Conservation (phyloP, 495 filamentous ascomycete species). For the Diplogelasinospora grovesii region DNA sequence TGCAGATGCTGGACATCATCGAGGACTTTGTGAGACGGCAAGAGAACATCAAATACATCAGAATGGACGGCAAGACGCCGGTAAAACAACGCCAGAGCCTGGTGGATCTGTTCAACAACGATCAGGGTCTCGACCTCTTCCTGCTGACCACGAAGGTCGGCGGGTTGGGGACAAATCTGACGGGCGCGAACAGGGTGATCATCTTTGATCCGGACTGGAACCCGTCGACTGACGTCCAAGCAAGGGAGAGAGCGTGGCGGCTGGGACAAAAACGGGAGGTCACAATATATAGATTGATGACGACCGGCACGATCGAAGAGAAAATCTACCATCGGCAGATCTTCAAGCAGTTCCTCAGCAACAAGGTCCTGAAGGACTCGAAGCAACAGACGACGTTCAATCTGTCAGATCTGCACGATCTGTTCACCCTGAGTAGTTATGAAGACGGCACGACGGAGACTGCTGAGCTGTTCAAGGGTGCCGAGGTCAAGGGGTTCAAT, state of each 20-base stretch:
- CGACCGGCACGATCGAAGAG: conserved; percentile 95
- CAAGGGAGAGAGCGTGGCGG: conserved; percentile 93
- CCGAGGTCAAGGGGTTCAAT: conserved; percentile 58
- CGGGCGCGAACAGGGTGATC: conserved; percentile 90
- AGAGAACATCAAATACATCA: conserved; percentile 65
- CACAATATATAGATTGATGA: conserved; percentile 90
- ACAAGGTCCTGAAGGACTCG: conserved; percentile 89
- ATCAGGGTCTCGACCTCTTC: conserved; percentile 75
- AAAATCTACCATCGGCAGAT: conserved; percentile 98
- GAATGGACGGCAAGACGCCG: conserved; percentile 88
- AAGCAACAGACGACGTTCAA: conserved; percentile 84
- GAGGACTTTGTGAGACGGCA: conserved; percentile 66
- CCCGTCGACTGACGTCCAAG: conserved; percentile 86
- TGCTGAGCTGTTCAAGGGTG: conserved; percentile 72
- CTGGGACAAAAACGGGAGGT: conserved; percentile 92
- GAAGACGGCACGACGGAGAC: conserved; percentile 73
- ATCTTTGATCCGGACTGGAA: conserved; percentile 99
- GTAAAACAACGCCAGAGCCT: conserved; percentile 75
- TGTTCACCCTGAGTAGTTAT: conserved; percentile 73
- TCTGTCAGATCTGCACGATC: conserved; percentile 76
- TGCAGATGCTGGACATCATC: conserved; percentile 89
- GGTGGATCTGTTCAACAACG: conserved; percentile 86
- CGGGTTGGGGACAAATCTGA: conserved; percentile 87
- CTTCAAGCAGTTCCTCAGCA: conserved; percentile 91
- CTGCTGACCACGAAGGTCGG: conserved; percentile 92